Evolutionary conservation across 2,329 filamentous ascomycete species (phyloP), one percentile per base, ranked within the genome.

Genomic region (Graphilbum sp.): DNA sequence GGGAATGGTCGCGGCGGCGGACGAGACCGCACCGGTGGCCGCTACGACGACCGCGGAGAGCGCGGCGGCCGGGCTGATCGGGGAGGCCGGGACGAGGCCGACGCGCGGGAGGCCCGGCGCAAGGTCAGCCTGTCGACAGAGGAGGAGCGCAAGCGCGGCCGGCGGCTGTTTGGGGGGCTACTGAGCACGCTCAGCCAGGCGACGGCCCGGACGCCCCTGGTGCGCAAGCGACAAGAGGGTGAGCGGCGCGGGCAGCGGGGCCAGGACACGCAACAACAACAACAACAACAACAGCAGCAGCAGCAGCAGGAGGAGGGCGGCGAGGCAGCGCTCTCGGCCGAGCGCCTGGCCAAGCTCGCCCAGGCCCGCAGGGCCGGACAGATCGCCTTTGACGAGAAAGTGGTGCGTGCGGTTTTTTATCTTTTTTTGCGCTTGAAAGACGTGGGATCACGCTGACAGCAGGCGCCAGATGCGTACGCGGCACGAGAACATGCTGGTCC

Each of bases 81-180:
- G 15, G 13, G 27, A 25, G 23, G 23, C 23, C 12, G 23, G 23
- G 23, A n/a, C n/a, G 23, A 25, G 23, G 7, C 23, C 23, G 23
- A 25, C n/a, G n/a, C n/a, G n/a, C n/a, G n/a, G n/a, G n/a, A n/a
- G n/a, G n/a, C 30, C 41, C 37, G 43, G 20, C 40, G 34, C 27
- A 44, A 41, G 35, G 24, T 39, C 51, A 58, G 36, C 40, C 58
- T 67, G 37, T 59, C 64, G 21, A n/a, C n/a, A n/a, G 63, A 75
- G 41, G 81, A 92, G 50, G 88, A 96, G 54, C 84, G 78, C 56
- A 85, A 82, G 54, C 79, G 88, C 29, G 82, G 83, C 18, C 79
- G 82, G 56, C 72, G 88, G 38, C 66, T 96, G 43, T 95, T 95
- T 53, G 87, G 88, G 43, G 82, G 79, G 27, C 61, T 92, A 40